A percentile compares a stretch with the other conserved stretches of the same genome.
phyloP scores from a whole-genome alignment of 2,329 filamentous ascomycete species.

The Aspergillus sp. region DNA sequence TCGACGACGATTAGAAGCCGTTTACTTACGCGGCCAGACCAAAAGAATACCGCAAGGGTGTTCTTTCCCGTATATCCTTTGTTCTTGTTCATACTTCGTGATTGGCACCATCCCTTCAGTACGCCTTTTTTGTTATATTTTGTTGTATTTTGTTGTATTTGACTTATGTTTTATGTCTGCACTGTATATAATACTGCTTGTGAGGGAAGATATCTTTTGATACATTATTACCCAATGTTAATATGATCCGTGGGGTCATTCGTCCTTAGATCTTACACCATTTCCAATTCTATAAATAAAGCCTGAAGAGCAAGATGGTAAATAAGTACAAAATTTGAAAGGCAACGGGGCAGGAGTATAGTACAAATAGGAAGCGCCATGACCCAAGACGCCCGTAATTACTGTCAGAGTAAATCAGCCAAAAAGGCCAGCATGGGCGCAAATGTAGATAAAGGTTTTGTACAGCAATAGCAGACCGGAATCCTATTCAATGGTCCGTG shows the following conservation, averaged over 20 bases:
- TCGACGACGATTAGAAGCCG: conserved; percentile 71
- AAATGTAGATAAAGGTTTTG: background rate
- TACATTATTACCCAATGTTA: background rate
- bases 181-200: conserved; percentile 11
- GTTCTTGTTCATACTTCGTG: background rate
- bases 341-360: conserved; percentile 13
- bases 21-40: background rate
- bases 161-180: background rate
- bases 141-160: background rate
- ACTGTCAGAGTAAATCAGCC: background rate
- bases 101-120: background rate
- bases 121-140: background rate
- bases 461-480: background rate
- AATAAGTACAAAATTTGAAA: conserved; percentile 16
- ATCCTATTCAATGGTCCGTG: background rate
- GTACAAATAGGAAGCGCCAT: conserved; percentile 13
- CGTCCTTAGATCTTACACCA: conserved; percentile 4
- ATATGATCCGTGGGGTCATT: background rate
- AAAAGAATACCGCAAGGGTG: background rate
- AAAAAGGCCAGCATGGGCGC: background rate
- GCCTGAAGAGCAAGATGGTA: background rate
- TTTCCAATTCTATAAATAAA: conserved; percentile 1
- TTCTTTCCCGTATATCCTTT: background rate
- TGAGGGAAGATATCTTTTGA: background rate
- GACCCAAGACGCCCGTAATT: background rate